A percentile compares a stretch with the other conserved stretches of the same genome.
These are phyloP conservation scores for Clonostachys solani DNA, from an alignment of 2,329 filamentous ascomycete genomes.

Conservation along the genomic window DNA sequence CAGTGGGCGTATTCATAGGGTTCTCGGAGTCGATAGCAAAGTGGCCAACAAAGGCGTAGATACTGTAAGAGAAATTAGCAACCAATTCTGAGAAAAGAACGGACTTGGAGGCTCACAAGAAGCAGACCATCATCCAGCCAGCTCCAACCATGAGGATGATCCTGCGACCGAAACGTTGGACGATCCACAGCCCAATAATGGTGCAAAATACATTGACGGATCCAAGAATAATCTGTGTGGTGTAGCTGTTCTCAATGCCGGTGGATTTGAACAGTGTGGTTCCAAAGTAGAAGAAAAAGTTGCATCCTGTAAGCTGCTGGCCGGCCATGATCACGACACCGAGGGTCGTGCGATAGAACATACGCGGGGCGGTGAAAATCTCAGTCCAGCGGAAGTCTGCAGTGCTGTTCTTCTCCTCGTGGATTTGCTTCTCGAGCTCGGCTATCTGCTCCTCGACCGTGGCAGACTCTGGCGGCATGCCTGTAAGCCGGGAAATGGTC, in stretches of 20 bases:
- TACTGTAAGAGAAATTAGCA: slow-evolving; percentile 11
- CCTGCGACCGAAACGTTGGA: slow-evolving; percentile 62
- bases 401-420: slow-evolving; percentile 37
- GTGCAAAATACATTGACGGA: slow-evolving; percentile 66
- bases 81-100: neutral
- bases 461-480: slow-evolving; percentile 29
- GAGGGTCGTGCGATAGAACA: slow-evolving; percentile 59
- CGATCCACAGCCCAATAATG: slow-evolving; percentile 59
- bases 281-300: slow-evolving; percentile 66
- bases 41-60: slow-evolving; percentile 45
- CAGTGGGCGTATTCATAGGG: slow-evolving; percentile 36
- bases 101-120: slow-evolving; percentile 26
- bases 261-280: slow-evolving; percentile 63
- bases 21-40: slow-evolving; percentile 34
- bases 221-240: slow-evolving; percentile 64
- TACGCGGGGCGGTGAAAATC: slow-evolving; percentile 64
- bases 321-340: slow-evolving; percentile 60
- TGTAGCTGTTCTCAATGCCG: slow-evolving; percentile 60
- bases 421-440: slow-evolving; percentile 46
- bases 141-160: slow-evolving; percentile 59
- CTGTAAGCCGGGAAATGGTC: slow-evolving; percentile 43
- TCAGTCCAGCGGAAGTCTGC: slow-evolving; percentile 49
- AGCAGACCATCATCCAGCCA: slow-evolving; percentile 53
- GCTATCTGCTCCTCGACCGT: slow-evolving; percentile 41
- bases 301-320: slow-evolving; percentile 65